Percentiles rank a stretch among this genome's conserved stretches.
phyloP scores from a whole-genome alignment of 2,329 filamentous ascomycete genomes.

The Phialophora macrospora region DNA sequence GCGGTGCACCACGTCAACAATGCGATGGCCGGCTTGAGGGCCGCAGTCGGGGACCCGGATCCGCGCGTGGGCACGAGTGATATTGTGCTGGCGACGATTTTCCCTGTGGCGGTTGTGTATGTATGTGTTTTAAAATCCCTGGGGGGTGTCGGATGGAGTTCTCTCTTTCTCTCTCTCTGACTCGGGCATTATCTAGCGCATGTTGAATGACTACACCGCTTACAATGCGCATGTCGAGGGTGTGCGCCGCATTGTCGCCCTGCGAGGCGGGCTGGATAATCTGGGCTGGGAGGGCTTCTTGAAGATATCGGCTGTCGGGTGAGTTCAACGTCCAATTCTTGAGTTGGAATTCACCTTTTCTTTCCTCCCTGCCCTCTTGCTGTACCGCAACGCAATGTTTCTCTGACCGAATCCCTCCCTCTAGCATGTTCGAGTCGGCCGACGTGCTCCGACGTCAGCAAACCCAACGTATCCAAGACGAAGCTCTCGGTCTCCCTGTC shows the following conservation, averaged over 20 bases:
- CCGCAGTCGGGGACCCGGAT: slow-evolving; percentile 6
- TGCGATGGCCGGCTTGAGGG: slow-evolving; percentile 11
- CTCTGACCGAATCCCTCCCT: neutral
- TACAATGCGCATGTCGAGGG: slow-evolving; percentile 16
- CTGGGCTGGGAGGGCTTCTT: slow-evolving; percentile 19
- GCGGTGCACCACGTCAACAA: slow-evolving; percentile 17
- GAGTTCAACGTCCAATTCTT: neutral
- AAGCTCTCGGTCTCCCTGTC: slow-evolving; percentile 6
- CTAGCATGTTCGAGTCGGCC: slow-evolving; percentile 16
- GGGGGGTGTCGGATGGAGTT: too few species aligned
- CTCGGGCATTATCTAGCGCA: neutral
- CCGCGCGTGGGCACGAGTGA: slow-evolving; percentile 10
- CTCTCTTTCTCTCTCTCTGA: neutral
- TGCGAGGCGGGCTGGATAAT: slow-evolving; percentile 18
- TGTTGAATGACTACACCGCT: slow-evolving; percentile 15
- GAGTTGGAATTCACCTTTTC: neutral
- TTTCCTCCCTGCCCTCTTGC: neutral
- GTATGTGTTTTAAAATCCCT: neutral
- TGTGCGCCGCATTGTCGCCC: slow-evolving; percentile 16
- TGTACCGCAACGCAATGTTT: neutral
- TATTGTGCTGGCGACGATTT: slow-evolving; percentile 21
- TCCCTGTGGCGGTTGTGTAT: slow-evolving; percentile 19
- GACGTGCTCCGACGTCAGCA: slow-evolving; percentile 16
- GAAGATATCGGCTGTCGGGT: slow-evolving; percentile 20
- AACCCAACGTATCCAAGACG: slow-evolving; percentile 8